Evolutionary conservation across 345 rosid species (phyloP), one percentile per base, ranked within the genome.

Genomic region (Punica granatum): DNA sequence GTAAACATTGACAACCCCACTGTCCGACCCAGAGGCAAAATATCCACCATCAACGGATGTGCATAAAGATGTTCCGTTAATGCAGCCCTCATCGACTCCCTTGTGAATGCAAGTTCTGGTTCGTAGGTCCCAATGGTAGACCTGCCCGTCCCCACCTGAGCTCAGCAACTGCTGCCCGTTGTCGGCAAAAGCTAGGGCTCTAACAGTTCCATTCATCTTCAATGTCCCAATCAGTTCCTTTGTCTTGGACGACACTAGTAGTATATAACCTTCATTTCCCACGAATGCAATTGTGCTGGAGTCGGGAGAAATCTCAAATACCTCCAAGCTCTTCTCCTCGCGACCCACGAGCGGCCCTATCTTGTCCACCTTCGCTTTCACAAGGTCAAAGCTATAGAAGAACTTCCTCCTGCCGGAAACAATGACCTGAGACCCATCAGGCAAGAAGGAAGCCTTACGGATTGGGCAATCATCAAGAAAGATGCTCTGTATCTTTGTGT

Each of bases 261-360:
- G 77, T 71, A 90, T 84, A 63, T 88, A 90, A 41, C 97, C 96
- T 73, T 94, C 95, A 32, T 88, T 91, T 39, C 97, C 98, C 49
- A 87, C 82, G 60, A 90, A 93, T 2, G 97, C 97, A 66, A 93
- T 85, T 1, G 73, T 84, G 12, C 72, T 86, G 6, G 95, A 89
- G 85, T 90, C 92, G 0, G 92, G 95, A 36, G 95, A 93, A 21
- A 86, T 86, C 80, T 91, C 99, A 72, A 94, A 91, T 46, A 56
- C 67, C 80, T 94, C 97, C 87, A 91, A 81, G 86, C 99, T 94
- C 80, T 82, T 91, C 82, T 94, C 99, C 70, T 93, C 97, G 80
- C 95, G 88, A 69, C 99, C 99, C 58, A 91, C 91, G 42, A 94
- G 79, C 5, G 96, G 96, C 11, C 97, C 95, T 44, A 86, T 86